Evolutionary conservation across 208 protist species (phyloP).

Genomic region (Naegleria fowleri): DNA sequence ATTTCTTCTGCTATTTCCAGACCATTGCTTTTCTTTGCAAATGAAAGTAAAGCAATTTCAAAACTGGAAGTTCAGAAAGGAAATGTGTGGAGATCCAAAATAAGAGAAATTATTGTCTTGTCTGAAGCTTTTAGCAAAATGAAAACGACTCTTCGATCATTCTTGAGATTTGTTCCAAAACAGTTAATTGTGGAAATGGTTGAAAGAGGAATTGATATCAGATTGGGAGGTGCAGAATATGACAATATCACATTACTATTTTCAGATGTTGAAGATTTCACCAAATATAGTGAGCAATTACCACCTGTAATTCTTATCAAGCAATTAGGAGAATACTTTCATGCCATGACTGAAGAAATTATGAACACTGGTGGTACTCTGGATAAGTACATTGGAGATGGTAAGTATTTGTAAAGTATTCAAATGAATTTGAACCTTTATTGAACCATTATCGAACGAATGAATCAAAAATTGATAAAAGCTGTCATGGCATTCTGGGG

Average conservation of each 20-base stretch:
- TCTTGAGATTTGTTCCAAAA: not conserved
- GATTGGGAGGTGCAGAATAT: not conserved
- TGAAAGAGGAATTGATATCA: not conserved
- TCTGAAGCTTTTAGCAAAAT: conserved; percentile 12
- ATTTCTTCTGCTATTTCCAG: not conserved
- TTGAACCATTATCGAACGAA: too few species aligned
- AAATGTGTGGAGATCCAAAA: not conserved
- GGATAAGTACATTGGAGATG: conserved; percentile 30
- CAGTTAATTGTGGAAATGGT: not conserved
- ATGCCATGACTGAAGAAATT: not conserved
- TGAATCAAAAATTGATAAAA: too few species aligned
- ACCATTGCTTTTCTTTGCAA: not conserved
- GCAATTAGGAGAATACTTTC: not conserved
- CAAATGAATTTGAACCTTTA: too few species aligned
- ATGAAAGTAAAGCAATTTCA: not conserved
- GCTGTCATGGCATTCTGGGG: conserved; percentile 25
- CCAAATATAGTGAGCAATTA: not conserved
- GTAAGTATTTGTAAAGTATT: too few species aligned
- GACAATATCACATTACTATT: not conserved
- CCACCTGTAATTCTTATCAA: not conserved
- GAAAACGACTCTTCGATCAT: not conserved
- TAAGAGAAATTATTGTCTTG: not conserved
- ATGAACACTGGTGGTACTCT: not conserved
- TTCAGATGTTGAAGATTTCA: conserved; percentile 12
- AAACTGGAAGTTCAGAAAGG: not conserved